These are phyloP conservation scores for Lactarius deliciosus DNA, from an alignment of 768 basidiomycete genomes.

Conservation along the genomic window DNA sequence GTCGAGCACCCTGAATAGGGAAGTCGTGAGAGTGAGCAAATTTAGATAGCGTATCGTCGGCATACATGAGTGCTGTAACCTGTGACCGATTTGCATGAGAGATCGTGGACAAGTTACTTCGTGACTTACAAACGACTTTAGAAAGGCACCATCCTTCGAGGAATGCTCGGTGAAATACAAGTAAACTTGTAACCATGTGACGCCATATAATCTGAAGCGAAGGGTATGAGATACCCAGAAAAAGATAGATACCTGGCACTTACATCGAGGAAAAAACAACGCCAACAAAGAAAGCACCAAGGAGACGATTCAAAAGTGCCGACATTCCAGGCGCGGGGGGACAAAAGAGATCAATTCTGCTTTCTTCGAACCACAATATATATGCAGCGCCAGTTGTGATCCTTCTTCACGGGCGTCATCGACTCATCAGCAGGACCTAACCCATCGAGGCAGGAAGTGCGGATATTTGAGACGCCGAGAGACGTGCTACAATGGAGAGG, in stretches of 20 bases:
- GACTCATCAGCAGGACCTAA: neutral
- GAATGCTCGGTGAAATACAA: constrained; percentile 20
- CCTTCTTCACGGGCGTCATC: neutral
- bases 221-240: neutral
- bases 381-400: constrained; percentile 9
- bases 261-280: constrained; percentile 17
- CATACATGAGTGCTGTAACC: constrained; percentile 19
- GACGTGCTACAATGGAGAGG: neutral
- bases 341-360: neutral
- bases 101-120: neutral
- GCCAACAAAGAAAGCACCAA: constrained; percentile 17
- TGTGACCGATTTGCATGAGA: constrained; percentile 1
- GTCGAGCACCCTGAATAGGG: constrained; percentile 3
- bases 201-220: constrained; percentile 14
- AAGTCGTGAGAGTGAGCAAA: neutral
- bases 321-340: constrained; percentile 4
- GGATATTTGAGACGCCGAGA: constrained; percentile 4
- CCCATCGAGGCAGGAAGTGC: constrained; percentile 2
- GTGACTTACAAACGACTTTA: constrained; percentile 21
- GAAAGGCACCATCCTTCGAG: constrained; percentile 5
- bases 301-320: constrained; percentile 3
- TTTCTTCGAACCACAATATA: constrained; percentile 2
- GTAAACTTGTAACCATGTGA: constrained; percentile 23
- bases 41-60: neutral
- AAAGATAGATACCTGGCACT: neutral